A percentile compares a stretch with the other conserved stretches of the same genome.
phyloP scores from a whole-genome alignment of 768 basidiomycete genomes.

The Coprinopsis sp. region DNA sequence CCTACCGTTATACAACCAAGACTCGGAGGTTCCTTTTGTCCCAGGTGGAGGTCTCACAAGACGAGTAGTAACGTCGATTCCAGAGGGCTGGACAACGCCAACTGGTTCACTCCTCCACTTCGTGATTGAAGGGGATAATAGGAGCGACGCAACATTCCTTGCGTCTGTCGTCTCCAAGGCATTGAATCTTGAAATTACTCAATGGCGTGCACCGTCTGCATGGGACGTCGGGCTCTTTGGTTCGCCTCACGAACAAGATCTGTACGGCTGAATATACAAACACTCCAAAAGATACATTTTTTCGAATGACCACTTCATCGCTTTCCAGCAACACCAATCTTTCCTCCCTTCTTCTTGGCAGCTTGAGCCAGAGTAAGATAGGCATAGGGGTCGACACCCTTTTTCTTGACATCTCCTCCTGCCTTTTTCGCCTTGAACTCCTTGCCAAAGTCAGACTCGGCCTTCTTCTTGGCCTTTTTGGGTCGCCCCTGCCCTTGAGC shows the following conservation, averaged over 20 bases:
- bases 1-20: slow-evolving; percentile 44
- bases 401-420: slow-evolving; percentile 88
- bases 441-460: slow-evolving; percentile 56
- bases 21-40: slow-evolving; percentile 56
- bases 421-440: slow-evolving; percentile 99
- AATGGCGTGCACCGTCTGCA: slow-evolving; percentile 63
- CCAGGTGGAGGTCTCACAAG: slow-evolving; percentile 75
- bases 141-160: slow-evolving; percentile 60
- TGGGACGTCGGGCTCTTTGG: slow-evolving; percentile 72
- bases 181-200: slow-evolving; percentile 30
- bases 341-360: slow-evolving; percentile 54
- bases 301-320: slow-evolving; percentile 29
- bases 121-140: slow-evolving; percentile 80
- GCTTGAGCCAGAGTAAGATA: slow-evolving; percentile 85
- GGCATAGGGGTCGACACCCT: slow-evolving; percentile 86
- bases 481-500: slow-evolving; percentile 25
- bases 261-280: slow-evolving; percentile 50
- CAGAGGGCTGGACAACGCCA: slow-evolving; percentile 45
- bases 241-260: slow-evolving; percentile 63
- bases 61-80: slow-evolving; percentile 57
- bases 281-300: slow-evolving; percentile 6
- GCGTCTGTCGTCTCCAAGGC: slow-evolving; percentile 51
- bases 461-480: slow-evolving; percentile 53
- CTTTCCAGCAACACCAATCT: slow-evolving; percentile 61
- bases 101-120: slow-evolving; percentile 64